Base-by-base conservation (phyloP, 108 stramenopile species). In the Parmales sp. region DNA sequence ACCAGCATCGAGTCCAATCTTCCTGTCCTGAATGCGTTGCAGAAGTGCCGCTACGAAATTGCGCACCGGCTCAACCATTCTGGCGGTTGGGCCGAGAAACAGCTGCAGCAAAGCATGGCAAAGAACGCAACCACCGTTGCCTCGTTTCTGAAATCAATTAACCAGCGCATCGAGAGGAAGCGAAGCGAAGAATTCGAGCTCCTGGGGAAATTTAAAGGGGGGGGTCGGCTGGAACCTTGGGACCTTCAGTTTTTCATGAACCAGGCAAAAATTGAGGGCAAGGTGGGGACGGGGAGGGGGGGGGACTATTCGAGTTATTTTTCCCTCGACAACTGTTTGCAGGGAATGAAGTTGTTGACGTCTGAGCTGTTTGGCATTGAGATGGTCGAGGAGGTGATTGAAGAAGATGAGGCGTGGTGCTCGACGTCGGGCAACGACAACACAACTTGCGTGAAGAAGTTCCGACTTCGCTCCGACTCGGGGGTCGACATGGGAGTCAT, bases 91-190 rank as follows among this genome's bases (percentile, higher is more conserved):
- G 82, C 84, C 26, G 78, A 90, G 69, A 78, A 87, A 38, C 77
- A 84, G 20, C 51, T 91, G 28, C 76, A 78, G 37, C 87, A 90
- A 70, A 86, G 87, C 70, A 90, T 90, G 89, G 89, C 84, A 1
- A 60, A 71, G 8, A 64, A 70, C 34, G 82, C 83, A 0, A 67
- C 69, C 7, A 72, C 50, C 1, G 91, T 88, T 31, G 8, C 39
- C 7, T 46, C 54, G 8, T 92, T 90, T 69, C 69, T 90, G 37
- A 13, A 70, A 6, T 41, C 70, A 23, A 76, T 88, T n/a, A n/a
- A n/a, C n/a, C n/a, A n/a, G n/a, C n/a, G n/a, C n/a, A n/a, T n/a
- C n/a, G n/a, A n/a, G n/a, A n/a, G n/a, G n/a, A n/a, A n/a, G n/a
- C n/a, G n/a, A n/a, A 13, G 11, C 18, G 63, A 68, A 36, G 69